Percentiles rank a stretch among this genome's conserved stretches.
Conservation (phyloP, 176 grass and related monocot species). For the Microstegium vimineum region DNA sequence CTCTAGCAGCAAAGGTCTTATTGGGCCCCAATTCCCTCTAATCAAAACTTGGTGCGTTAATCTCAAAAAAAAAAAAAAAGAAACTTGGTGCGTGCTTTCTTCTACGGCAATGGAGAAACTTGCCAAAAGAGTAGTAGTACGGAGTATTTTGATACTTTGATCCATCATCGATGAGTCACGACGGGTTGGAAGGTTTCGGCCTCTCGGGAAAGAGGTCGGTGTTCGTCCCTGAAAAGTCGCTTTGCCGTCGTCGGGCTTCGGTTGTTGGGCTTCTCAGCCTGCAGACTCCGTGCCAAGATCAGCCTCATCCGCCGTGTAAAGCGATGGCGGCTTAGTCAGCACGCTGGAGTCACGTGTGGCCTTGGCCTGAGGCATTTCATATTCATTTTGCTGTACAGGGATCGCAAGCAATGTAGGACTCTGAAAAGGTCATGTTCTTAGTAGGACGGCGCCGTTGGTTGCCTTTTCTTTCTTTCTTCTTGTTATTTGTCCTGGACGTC, state of each 20-base stretch:
- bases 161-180: slow-evolving; percentile 1
- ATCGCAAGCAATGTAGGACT: neutral
- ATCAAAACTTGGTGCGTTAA: no score
- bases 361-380: neutral
- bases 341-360: neutral
- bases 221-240: neutral
- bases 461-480: neutral
- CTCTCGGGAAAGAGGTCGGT: neutral
- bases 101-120: slow-evolving; percentile 1
- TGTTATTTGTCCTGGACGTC: no score
- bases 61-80: no score
- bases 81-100: neutral
- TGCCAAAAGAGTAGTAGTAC: neutral
- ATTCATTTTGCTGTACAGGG: neutral
- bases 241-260: neutral
- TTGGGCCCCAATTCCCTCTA: neutral
- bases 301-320: slow-evolving; percentile 21
- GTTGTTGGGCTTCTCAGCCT: neutral
- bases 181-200: neutral
- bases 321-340: neutral
- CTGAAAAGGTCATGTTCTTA: neutral
- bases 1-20: neutral
- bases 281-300: neutral
- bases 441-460: neutral
- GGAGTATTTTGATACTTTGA: no score